Conservation (phyloP, 2,329 filamentous ascomycete species). For the Simplicillium aogashimaense region DNA sequence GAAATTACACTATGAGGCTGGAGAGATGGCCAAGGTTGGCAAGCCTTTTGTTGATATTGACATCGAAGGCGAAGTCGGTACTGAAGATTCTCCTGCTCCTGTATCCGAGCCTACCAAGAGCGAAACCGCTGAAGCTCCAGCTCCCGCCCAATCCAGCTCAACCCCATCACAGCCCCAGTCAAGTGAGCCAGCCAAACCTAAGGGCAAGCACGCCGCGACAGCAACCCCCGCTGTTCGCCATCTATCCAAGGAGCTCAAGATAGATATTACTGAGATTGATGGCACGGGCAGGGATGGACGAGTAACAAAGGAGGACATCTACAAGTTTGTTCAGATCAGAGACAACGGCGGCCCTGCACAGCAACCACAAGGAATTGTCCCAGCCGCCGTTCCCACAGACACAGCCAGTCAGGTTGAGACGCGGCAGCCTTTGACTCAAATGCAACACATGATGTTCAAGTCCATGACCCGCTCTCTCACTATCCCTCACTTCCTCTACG, state of each 20-base stretch:
- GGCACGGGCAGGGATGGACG: constrained; percentile 88
- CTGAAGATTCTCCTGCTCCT: constrained; percentile 22
- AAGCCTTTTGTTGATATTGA: constrained; percentile 94
- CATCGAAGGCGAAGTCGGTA: constrained; percentile 64
- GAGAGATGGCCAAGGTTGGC: constrained; percentile 93
- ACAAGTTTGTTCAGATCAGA: constrained; percentile 53
- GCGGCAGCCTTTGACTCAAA: constrained; percentile 58
- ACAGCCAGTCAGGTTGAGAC: constrained; percentile 55
- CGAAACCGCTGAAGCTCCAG: constrained; percentile 13
- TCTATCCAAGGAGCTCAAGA: constrained; percentile 66
- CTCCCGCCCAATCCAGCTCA: constrained; percentile 3
- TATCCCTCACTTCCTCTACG: constrained; percentile 94
- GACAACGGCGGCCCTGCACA: constrained; percentile 22
- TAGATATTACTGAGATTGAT: constrained; percentile 68
- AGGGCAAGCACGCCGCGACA: constrained; percentile 60
- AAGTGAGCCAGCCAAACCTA: constrained; percentile 16
- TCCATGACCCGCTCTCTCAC: constrained; percentile 84
- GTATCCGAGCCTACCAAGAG: constrained; percentile 19
- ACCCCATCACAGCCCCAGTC: constrained; percentile 7
- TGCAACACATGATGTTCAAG: constrained; percentile 94
- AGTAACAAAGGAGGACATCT: constrained; percentile 86
- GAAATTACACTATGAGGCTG: constrained; percentile 89
- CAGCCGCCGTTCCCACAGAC: constrained; percentile 17
- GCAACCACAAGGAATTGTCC: constrained; percentile 11
- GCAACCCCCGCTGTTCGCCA: constrained; percentile 91